Base-by-base conservation (phyloP, 768 basidiomycete species). In the Amanita rimosa region DNA sequence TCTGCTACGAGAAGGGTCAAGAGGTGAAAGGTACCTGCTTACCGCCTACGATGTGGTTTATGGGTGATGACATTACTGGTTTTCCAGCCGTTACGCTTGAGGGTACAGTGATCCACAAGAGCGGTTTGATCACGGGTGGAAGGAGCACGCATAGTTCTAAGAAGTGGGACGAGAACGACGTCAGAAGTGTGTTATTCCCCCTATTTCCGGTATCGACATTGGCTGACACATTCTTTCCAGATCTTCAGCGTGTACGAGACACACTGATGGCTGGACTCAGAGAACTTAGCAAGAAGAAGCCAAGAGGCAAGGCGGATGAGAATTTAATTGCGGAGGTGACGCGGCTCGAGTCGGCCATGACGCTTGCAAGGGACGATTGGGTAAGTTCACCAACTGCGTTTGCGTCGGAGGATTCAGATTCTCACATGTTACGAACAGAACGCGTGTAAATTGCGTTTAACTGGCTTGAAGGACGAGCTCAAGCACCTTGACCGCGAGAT, bases 61-160 rank as follows among this genome's bases (percentile, higher is more conserved):
- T 43, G 26, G 9, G 21, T 26, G 35, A 33, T 41, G 19, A 40
- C 44, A 13, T 48, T 46, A 16, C 22, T 39, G 31, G 11, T 31
- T 31, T 5, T n/a, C n/a, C 50, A 94, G 96, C 94, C 52, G 96
- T 99, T 17, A 96, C 96, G 0, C 70, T 99, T 37, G 94, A 98
- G 38, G 96, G 96, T 1, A 98, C 94, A 2, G 71, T 99, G 52
- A 97, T 99, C 41, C 96, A 99, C 64, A 94, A 94, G 69, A 93
- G 90, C 55, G 96, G 96, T 52, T 68, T 95, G 41, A 98, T 99
- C 60, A 99, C 96, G 29, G 96, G 96, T 67, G 96, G 96, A 22
- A 73, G 80, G 42, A 89, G 90, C 56, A 76, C 83, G 0, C 83
- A 84, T 53, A 74, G 71, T n/a, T 75, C 74, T 35, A 87, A 88